Evolutionary conservation across 768 basidiomycete species (phyloP).

Genomic region (Lactarius hengduanensis): DNA sequence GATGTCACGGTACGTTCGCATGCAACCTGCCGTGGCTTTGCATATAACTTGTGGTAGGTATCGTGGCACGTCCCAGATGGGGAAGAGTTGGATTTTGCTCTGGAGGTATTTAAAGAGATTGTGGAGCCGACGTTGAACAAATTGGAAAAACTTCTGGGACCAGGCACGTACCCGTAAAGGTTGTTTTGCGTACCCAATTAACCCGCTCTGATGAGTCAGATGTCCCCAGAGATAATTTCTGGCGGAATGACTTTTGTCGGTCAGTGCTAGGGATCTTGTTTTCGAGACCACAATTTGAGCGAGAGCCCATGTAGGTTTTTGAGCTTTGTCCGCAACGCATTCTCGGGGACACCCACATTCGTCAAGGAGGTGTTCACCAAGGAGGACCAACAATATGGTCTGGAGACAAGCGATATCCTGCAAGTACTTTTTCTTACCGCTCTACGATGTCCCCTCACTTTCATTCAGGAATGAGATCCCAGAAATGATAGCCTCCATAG

Average conservation of each 20-base stretch:
- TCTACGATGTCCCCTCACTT: constrained; percentile 1
- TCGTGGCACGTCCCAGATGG: constrained; percentile 75
- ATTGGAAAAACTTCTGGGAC: constrained; percentile 57
- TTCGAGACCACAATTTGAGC: constrained; percentile 7
- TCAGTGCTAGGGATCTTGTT: constrained; percentile 34
- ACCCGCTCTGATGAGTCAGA: constrained; percentile 33
- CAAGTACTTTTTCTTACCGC: constrained; percentile 36
- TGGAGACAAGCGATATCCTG: constrained; percentile 66
- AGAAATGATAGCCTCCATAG: constrained; percentile 70
- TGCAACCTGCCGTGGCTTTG: not conserved
- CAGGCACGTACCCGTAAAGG: constrained; percentile 40
- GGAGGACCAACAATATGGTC: constrained; percentile 46
- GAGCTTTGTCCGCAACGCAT: constrained; percentile 70
- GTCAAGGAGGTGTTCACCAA: constrained; percentile 51
- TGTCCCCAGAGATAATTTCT: constrained; percentile 53
- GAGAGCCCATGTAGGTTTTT: constrained; percentile 47
- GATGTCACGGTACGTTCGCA: constrained; percentile 58
- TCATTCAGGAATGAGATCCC: constrained; percentile 61
- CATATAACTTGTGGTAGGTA: constrained; percentile 40
- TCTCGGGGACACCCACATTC: constrained; percentile 71
- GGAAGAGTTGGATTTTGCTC: constrained; percentile 71
- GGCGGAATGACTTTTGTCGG: constrained; percentile 89
- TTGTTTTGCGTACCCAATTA: constrained; percentile 13
- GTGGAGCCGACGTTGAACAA: constrained; percentile 59
- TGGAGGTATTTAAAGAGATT: constrained; percentile 65